Conservation (phyloP, 1,284 basidiomycete species). For the Irpex sp. region DNA sequence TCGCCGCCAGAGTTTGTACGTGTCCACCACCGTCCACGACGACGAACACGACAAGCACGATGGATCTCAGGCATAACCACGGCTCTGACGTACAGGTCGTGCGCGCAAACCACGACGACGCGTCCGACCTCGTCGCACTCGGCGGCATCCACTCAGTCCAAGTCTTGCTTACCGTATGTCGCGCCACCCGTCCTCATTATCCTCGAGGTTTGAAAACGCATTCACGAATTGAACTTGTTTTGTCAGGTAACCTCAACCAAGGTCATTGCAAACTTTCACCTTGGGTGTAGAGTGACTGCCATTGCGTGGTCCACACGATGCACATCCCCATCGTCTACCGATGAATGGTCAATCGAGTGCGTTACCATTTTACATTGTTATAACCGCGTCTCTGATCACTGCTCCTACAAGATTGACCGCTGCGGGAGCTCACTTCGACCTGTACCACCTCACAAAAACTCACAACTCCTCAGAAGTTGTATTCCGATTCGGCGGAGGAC, state of each 20-base stretch:
- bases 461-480: conserved; percentile 43
- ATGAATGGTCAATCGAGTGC: conserved; percentile 69
- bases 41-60: conserved; percentile 16
- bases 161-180: conserved; percentile 55
- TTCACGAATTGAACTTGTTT: conserved; percentile 10
- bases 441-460: conserved; percentile 62
- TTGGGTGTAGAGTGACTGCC: conserved; percentile 66
- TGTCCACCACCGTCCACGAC: conserved; percentile 1
- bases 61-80: conserved; percentile 57
- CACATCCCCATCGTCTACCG: conserved; percentile 55
- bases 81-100: conserved; percentile 54
- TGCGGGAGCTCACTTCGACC: conserved; percentile 60
- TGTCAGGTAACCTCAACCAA: conserved; percentile 32
- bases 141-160: conserved; percentile 68
- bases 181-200: neutral
- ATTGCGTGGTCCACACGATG: conserved; percentile 72
- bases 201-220: neutral
- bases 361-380: conserved; percentile 19
- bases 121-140: conserved; percentile 61
- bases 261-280: conserved; percentile 62
- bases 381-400: neutral
- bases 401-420: conserved; percentile 48
- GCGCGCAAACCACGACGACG: conserved; percentile 55
- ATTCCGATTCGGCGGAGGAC: conserved; percentile 68
- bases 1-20: neutral